These are phyloP conservation scores for Xylariaceae sp. DNA, from an alignment of 2,329 filamentous ascomycete genomes.

Conservation along the genomic window DNA sequence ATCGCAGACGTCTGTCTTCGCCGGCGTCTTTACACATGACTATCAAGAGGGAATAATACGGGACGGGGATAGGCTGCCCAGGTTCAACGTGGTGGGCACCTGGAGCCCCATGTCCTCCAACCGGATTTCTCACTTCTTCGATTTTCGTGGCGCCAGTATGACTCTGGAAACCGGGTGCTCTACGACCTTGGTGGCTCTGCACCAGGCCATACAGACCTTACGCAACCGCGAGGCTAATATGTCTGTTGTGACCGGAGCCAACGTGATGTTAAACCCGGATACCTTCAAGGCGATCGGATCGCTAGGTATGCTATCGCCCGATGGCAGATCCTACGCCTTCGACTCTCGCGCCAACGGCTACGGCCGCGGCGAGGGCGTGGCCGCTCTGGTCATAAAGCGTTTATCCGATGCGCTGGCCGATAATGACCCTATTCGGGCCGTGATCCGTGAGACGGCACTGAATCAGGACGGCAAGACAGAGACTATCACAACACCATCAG, in stretches of 20 bases:
- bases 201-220: slow-evolving; percentile 25
- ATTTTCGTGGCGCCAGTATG: slow-evolving; percentile 22
- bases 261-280: slow-evolving; percentile 19
- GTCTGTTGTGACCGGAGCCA: slow-evolving; percentile 20
- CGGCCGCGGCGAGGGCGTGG: slow-evolving; percentile 30
- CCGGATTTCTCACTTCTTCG: slow-evolving; percentile 20
- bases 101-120: slow-evolving; percentile 15
- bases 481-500: slow-evolving; percentile 26
- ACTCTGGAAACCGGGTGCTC: slow-evolving; percentile 28
- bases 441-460: slow-evolving; percentile 27
- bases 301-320: slow-evolving; percentile 10
- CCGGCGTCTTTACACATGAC: slow-evolving; percentile 6
- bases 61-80: slow-evolving; percentile 8
- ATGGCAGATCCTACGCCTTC: slow-evolving; percentile 18
- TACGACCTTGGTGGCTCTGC: slow-evolving; percentile 22
- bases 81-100: no score
- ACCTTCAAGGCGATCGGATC: slow-evolving; percentile 11
- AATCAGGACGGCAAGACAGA: slow-evolving; percentile 32
- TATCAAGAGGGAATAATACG: slow-evolving; percentile 5
- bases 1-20: slow-evolving; percentile 4
- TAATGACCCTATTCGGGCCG: slow-evolving; percentile 18
- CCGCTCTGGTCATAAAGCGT: slow-evolving; percentile 28
- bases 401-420: slow-evolving; percentile 29
- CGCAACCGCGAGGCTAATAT: slow-evolving; percentile 19
- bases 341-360: slow-evolving; percentile 29